Percentiles rank a stretch among this genome's conserved stretches.
phyloP scores from a whole-genome alignment of 2,329 filamentous ascomycete genomes.

The Amauroascus verrucosus region DNA sequence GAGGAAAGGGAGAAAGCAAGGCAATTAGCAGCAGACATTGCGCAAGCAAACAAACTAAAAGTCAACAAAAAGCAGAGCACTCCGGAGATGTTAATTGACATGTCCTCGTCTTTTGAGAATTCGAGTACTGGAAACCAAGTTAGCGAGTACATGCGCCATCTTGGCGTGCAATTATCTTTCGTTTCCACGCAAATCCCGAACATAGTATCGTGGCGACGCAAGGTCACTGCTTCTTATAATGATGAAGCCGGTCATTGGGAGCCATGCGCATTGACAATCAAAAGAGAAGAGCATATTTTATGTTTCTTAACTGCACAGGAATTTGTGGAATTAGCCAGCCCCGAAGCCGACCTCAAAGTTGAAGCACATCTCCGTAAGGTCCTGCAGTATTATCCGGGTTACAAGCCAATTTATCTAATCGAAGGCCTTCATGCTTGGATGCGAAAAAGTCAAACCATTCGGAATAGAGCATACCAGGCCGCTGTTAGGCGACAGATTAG shows the following conservation, averaged over 20 bases:
- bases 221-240: slow-evolving; percentile 54
- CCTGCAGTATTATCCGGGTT: slow-evolving; percentile 43
- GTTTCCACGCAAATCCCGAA: slow-evolving; percentile 35
- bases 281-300: slow-evolving; percentile 51
- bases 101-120: slow-evolving; percentile 48
- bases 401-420: slow-evolving; percentile 58
- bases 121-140: slow-evolving; percentile 37
- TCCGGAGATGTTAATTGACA: slow-evolving; percentile 66
- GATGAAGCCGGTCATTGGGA: slow-evolving; percentile 54
- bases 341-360: slow-evolving; percentile 36
- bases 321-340: slow-evolving; percentile 49
- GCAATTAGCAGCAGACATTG: slow-evolving; percentile 53
- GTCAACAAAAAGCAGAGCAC: slow-evolving; percentile 64
- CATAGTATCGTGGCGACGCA: slow-evolving; percentile 59
- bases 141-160: slow-evolving; percentile 33
- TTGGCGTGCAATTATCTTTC: slow-evolving; percentile 35
- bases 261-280: slow-evolving; percentile 42
- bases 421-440: slow-evolving; percentile 59
- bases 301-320: slow-evolving; percentile 53
- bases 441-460: slow-evolving; percentile 56
- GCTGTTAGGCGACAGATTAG: slow-evolving; percentile 44
- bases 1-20: slow-evolving; percentile 55
- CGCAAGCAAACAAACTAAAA: slow-evolving; percentile 62
- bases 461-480: slow-evolving; percentile 58
- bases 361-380: slow-evolving; percentile 50